Percentiles rank a stretch among this genome's conserved stretches.
Conservation (phyloP, 2,329 filamentous ascomycete genomes). For the Colletotrichum sp. region DNA sequence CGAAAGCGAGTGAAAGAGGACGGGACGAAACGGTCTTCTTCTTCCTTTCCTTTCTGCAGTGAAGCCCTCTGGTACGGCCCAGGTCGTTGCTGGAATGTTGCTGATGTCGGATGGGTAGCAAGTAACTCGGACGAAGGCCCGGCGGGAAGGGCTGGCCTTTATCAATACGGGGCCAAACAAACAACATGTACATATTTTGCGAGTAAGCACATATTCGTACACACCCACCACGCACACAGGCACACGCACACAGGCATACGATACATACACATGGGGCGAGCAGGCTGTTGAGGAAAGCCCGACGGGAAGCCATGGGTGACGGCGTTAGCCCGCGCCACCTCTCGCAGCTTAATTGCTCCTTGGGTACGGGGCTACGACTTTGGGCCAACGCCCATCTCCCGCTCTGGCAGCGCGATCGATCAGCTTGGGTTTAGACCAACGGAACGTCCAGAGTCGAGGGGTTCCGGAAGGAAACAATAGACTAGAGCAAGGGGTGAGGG, state of each 20-base stretch:
- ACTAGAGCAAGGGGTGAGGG: constrained; percentile 2
- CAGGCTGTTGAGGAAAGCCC: neutral
- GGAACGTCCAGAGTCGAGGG: neutral
- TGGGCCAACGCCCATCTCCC: constrained; percentile 4
- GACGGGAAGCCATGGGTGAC: constrained; percentile 9
- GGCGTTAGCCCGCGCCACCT: constrained; percentile 10
- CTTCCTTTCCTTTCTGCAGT: neutral
- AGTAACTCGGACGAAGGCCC: neutral
- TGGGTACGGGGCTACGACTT: neutral
- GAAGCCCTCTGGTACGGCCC: neutral
- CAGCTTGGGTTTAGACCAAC: neutral
- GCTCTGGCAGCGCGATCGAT: neutral
- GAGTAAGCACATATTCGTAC: neutral
- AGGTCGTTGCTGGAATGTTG: neutral
- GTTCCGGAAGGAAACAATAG: constrained; percentile 9
- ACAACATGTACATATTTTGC: constrained; percentile 1
- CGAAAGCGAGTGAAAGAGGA: neutral
- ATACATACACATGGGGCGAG: neutral
- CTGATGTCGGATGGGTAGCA: neutral
- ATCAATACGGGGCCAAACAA: constrained; percentile 1
- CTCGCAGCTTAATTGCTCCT: constrained; percentile 1
- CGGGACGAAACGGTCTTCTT: neutral
- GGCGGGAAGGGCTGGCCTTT: constrained; percentile 8
- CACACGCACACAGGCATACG: neutral
- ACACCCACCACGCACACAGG: neutral